Evolutionary conservation across 306 rosid species (phyloP), one percentile per base, ranked within the genome.

Genomic region (Vigna hirtella): DNA sequence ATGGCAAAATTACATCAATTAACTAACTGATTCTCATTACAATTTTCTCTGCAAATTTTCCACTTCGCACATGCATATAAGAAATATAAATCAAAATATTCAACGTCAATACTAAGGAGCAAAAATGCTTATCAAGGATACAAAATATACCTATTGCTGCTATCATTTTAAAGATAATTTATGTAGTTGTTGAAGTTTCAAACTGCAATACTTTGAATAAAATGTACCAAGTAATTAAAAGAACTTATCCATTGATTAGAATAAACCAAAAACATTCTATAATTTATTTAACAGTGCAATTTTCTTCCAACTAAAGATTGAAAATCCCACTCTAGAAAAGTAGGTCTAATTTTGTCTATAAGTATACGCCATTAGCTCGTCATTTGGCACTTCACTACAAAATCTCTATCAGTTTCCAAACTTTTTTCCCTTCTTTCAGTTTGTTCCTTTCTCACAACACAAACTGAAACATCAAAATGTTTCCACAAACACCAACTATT

Each of bases 381-480:
- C 82, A 55, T 77, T 83, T 45, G 71, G 34, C 77, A 81, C 22
- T 72, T n/a, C 40, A 32, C 38, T 26, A 74, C 78, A 74, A 50
- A 47, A n/a, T 42, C 82, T 56, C 9, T 1, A 17, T 9, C 66
- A 51, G n/a, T 16, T 20, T 34, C 62, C 22, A 1, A 73, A 43
- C 80, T 77, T 49, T 42, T 50, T 26, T 17, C 47, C 34, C 47
- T 49, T 62, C 51, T 55, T 62, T 45, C 72, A 78, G 6, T 56
- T 76, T 56, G 61, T 59, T 30, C 40, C 17, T 80, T 20, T 69
- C 50, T 22, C 66, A 63, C 32, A 16, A 70, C 66, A 63, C 24
- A 16, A 74, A 67, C 36, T 24, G 48, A 65, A 45, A 70, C 68
- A 43, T 43, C 61, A 53, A 53, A 72, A 87, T 85, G 88, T 64